Conservation (phyloP, 2,329 filamentous ascomycete species). For the Rutstroemia sp. region DNA sequence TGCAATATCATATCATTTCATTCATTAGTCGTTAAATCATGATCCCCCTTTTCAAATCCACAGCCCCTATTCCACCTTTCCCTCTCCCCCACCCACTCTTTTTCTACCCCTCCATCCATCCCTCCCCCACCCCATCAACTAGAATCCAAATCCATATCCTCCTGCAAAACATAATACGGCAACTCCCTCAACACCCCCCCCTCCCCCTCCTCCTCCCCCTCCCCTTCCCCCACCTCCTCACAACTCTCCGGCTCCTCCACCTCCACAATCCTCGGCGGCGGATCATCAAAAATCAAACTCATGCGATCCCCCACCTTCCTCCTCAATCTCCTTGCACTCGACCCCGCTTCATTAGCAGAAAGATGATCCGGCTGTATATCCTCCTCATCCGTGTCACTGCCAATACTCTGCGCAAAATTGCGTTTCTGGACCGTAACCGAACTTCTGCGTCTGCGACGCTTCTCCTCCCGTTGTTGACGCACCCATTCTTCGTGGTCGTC, state of each 20-base stretch:
- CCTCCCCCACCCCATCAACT: not conserved
- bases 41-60: not conserved
- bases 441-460: constrained; percentile 25
- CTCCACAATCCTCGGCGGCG: constrained; percentile 28
- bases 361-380: constrained; percentile 27
- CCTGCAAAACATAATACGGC: constrained; percentile 23
- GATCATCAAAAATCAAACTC: constrained; percentile 30
- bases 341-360: constrained; percentile 26
- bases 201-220: constrained; percentile 12
- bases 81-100: constrained; percentile 5
- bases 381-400: constrained; percentile 30
- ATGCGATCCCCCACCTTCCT: constrained; percentile 26
- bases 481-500: constrained; percentile 24
- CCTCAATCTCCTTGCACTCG: constrained; percentile 27
- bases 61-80: not conserved
- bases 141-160: constrained; percentile 26
- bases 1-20: not conserved
- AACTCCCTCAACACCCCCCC: constrained; percentile 16
- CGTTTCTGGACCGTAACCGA: constrained; percentile 27
- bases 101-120: constrained; percentile 7
- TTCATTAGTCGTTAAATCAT: constrained; percentile 5
- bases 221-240: constrained; percentile 25
- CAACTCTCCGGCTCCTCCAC: constrained; percentile 28
- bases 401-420: constrained; percentile 27
- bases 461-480: constrained; percentile 18